Evolutionary conservation across 2,329 filamentous ascomycete species (phyloP), one percentile per base, ranked within the genome.

Genomic region (Metarhizium rileyi): DNA sequence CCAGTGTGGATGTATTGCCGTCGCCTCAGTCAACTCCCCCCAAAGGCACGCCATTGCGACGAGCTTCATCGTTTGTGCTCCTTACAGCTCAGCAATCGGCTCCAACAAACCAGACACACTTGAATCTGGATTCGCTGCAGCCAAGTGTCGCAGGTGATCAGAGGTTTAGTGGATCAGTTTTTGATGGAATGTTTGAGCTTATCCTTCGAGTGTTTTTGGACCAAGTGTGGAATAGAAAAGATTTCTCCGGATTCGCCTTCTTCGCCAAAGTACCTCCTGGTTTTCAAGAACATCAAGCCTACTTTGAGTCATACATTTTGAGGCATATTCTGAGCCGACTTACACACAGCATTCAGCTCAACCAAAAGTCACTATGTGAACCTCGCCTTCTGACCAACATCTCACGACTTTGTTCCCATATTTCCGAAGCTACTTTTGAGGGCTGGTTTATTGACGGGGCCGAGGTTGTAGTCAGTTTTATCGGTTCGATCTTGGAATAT

Each of bases 401-500:
- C 61, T 84, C 86, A 1, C 81, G 90, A 12, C 86, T 96, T 54
- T 81, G 84, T 28, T 72, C 80, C 3, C 88, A 97, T 61, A 78
- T 97, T 63, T 81, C 86, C 0, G 93, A 98, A 64, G 87, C 89
- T 5, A 84, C 95, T 12, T 96, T 93, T 56, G 93, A 97, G 66
- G 93, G 93, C 16, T 96, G 90, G 88, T 97, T 97, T 61, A 80
- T 96, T 54, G 85, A 93, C 56, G 91, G 91, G 1, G 87, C 87
- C 1, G 86, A 90, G 57, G 76, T 81, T 4, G 78, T 93, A 57
- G 76, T 97, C 28, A 90, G 97, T 59, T 94, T 96, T 59, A 79
- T 84, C 3, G 93, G 91, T 1, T 83, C 84, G 48, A 69, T 96
- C 6, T 68, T 98, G 6, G 93, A 98, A 63, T 91, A 95, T 59